Base-by-base conservation (phyloP, 768 basidiomycete species). In the Serpula lacrymans region DNA sequence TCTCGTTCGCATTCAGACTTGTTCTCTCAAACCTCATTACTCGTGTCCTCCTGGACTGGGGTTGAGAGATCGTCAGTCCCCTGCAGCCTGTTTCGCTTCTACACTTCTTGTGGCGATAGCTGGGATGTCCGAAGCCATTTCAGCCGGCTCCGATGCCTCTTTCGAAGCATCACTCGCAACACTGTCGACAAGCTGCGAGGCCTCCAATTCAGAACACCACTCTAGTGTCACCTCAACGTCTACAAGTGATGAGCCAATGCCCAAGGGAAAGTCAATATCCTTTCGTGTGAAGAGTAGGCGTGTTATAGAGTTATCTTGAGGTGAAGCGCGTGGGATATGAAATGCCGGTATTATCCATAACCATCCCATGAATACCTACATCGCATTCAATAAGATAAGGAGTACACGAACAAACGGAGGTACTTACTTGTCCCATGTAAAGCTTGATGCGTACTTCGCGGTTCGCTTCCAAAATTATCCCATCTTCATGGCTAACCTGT, bases 281-380 rank as follows among this genome's bases (percentile, higher is more conserved):
- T 81, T 77, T 22, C 71, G 67, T 14, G 71, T 69, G 23, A 90
- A 59, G 9, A 59, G 48, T 18, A 84, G 42, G 16, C 64, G 45
- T 12, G 59, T 43, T 39, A n/a, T n/a, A n/a, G n/a, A n/a, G n/a
- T n/a, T n/a, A n/a, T n/a, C n/a, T 17, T 49, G 33, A 17, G 27
- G 47, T 6, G 56, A 38, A n/a, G 54, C 63, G 54, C 4, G 70
- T 66, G 1, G 76, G 67, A 90, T 77, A 54, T 92, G 87, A 65
- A 92, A 92, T 0, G 80, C 70, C 0, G 90, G 90, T 44, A 93
- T 78, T 54, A 92, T 72, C 90, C 90, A 92, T 36, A 82, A 56
- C 90, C 90, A 93, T 23, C 85, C 82, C 58, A 93, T 78, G 51
- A 84, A 79, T 0, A 90, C 71, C 74, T 89, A 54, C 18, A 25